Conservation (phyloP, 176 grass and related monocot genomes). For the Phragmites australis region DNA sequence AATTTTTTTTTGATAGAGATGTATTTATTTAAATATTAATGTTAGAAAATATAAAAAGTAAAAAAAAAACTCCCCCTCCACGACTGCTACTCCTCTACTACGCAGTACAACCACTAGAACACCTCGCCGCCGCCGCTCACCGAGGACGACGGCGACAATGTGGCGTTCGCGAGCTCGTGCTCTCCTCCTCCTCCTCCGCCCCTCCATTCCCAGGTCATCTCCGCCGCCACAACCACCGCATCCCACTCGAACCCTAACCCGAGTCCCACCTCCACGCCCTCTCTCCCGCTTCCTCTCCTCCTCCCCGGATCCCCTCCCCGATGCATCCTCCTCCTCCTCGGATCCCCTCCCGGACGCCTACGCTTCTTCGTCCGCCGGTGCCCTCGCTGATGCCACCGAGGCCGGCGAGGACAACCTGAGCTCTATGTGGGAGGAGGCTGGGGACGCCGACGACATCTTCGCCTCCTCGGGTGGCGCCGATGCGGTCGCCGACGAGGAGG, state of each 20-base stretch:
- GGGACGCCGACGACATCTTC: slow-evolving; percentile 52
- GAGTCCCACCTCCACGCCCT: slow-evolving; percentile 20
- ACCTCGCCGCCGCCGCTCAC: slow-evolving; percentile 21
- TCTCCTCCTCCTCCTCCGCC: slow-evolving; percentile 65
- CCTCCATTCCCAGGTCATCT: slow-evolving; percentile 26
- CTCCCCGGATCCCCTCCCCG: slow-evolving; percentile 43
- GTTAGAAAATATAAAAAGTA: no score
- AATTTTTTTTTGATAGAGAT: no score
- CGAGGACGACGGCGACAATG: slow-evolving; percentile 46
- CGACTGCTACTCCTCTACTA: neutral
- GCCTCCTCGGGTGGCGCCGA: slow-evolving; percentile 24
- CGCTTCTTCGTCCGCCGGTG: neutral
- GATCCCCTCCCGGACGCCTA: slow-evolving; percentile 10
- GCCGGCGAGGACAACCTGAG: slow-evolving; percentile 51
- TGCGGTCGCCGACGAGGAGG: slow-evolving; percentile 50
- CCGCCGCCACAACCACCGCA: slow-evolving; percentile 19
- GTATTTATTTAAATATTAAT: no score
- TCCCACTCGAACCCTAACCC: slow-evolving; percentile 23
- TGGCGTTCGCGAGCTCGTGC: slow-evolving; percentile 73
- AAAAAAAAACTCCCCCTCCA: slow-evolving; percentile 8
- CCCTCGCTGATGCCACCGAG: slow-evolving; percentile 3
- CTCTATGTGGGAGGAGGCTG: slow-evolving; percentile 65
- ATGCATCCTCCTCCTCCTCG: slow-evolving; percentile 14
- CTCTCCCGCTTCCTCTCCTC: slow-evolving; percentile 63
- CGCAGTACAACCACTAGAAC: neutral